Conservation (phyloP, 805 yeast species). For the Saccharomyces kudriavzevii region DNA sequence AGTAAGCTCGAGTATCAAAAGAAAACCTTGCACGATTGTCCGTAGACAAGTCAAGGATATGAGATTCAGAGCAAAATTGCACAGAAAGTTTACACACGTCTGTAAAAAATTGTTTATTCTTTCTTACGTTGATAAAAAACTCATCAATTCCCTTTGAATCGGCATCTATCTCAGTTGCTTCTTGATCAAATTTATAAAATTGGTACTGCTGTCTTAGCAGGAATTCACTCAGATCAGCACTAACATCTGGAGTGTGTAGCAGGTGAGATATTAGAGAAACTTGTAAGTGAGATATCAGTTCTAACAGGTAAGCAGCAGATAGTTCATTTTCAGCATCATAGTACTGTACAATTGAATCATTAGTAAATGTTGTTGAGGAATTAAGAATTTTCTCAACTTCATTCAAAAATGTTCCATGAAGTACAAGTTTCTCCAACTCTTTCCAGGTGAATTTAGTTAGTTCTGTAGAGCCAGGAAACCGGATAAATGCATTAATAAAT, state of each 20-base stretch:
- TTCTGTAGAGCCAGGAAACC: conserved; percentile 9
- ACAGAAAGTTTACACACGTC: conserved; percentile 24
- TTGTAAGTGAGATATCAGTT: conserved; percentile 20
- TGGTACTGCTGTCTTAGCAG: conserved; percentile 6
- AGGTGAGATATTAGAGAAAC: conserved; percentile 9
- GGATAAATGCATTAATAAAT: conserved; percentile 29
- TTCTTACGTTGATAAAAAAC: conserved; percentile 30
- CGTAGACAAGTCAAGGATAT: conserved; percentile 14
- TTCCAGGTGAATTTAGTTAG: conserved; percentile 15
- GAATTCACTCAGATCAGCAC: conserved; percentile 4
- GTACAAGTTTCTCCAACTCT: conserved; percentile 8
- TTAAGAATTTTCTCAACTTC: conserved; percentile 13
- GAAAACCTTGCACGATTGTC: conserved; percentile 13
- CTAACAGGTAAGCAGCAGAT: conserved; percentile 18
- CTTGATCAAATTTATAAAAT: conserved; percentile 8
- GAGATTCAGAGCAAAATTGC: conserved; percentile 12
- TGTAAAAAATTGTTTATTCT: conserved; percentile 27
- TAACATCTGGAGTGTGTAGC: conserved; percentile 6
- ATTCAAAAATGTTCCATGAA: conserved; percentile 11
- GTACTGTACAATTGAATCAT: conserved; percentile 26
- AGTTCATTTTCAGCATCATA: conserved; percentile 25
- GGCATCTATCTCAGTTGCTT: not conserved
- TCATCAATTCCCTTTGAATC: conserved; percentile 35
- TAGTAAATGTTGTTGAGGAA: conserved; percentile 14
- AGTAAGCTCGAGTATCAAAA: conserved; percentile 34